A percentile compares a stretch with the other conserved stretches of the same genome.
Conservation (phyloP, 2,329 filamentous ascomycete genomes). For the Lasiodiplodia theobromae region DNA sequence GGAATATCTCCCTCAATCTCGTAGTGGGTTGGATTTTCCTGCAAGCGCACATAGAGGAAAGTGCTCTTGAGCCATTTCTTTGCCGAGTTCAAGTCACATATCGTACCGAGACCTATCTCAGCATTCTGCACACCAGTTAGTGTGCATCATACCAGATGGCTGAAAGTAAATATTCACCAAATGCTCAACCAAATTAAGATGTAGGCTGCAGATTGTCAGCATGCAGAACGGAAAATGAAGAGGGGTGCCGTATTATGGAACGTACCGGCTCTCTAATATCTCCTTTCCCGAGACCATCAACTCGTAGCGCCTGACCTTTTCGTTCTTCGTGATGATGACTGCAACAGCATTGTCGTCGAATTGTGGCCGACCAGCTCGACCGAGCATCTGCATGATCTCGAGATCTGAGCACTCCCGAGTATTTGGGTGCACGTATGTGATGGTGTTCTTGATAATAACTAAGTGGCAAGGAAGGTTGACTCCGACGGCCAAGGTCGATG, state of each 20-base stretch:
- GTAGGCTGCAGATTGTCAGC: constrained; percentile 60
- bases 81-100: constrained; percentile 69
- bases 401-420: constrained; percentile 78
- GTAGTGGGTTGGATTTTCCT: constrained; percentile 75
- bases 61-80: constrained; percentile 78
- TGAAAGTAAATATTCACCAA: constrained; percentile 49
- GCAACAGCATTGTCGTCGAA: constrained; percentile 79
- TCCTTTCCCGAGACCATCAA: constrained; percentile 77
- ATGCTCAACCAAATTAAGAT: constrained; percentile 81
- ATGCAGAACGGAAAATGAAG: no score
- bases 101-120: constrained; percentile 78
- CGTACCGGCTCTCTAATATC: constrained; percentile 72
- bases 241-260: background rate
- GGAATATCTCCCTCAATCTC: constrained; percentile 63
- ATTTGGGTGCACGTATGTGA: constrained; percentile 58
- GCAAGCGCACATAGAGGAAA: constrained; percentile 78
- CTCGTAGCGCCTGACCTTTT: constrained; percentile 72
- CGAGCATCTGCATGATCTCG: constrained; percentile 91
- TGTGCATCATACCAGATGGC: background rate
- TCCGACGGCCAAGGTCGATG: constrained; percentile 82
- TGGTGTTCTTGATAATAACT: constrained; percentile 82
- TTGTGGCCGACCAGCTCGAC: constrained; percentile 81
- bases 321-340: constrained; percentile 77
- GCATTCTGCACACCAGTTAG: constrained; percentile 63
- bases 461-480: constrained; percentile 85